Evolutionary conservation across 73 alveolate species (phyloP).

Genomic region (Paramecium sonneborni): DNA sequence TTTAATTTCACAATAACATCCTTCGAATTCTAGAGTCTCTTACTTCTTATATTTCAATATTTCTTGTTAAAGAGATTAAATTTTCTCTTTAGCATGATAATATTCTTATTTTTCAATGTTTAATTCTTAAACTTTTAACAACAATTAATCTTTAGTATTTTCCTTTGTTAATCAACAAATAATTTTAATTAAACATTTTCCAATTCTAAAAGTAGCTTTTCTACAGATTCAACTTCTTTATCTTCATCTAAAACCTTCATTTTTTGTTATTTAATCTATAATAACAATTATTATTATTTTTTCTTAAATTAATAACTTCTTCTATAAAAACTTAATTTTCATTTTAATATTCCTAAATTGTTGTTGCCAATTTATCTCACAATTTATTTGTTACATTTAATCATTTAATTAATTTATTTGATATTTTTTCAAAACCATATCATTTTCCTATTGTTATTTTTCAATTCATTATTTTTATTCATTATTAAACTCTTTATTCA

Average conservation of each 20-base stretch:
- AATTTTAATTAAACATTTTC: not conserved
- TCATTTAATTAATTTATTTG: not conserved
- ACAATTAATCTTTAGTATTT: not conserved
- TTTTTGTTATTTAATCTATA: not conserved
- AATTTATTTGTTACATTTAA: not conserved
- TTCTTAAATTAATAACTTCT: not conserved
- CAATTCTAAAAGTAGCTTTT: not conserved
- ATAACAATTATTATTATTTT: not conserved
- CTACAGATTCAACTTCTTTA: not conserved
- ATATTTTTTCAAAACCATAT: not conserved
- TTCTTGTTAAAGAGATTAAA: not conserved
- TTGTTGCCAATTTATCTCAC: not conserved
- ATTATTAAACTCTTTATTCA: not conserved
- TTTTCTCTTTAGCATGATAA: not conserved
- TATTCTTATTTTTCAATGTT: not conserved
- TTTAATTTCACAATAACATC: not conserved
- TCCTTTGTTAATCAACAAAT: not conserved
- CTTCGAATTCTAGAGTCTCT: not conserved
- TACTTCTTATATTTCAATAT: not conserved
- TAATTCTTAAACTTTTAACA: not conserved
- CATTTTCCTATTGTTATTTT: not conserved
- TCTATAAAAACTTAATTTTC: not conserved
- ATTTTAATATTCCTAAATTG: not conserved
- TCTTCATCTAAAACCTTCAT: not conserved
- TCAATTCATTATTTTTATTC: not conserved